Evolutionary conservation across 305 asterid genomes (phyloP).

Genomic region (Fraxinus sp.): DNA sequence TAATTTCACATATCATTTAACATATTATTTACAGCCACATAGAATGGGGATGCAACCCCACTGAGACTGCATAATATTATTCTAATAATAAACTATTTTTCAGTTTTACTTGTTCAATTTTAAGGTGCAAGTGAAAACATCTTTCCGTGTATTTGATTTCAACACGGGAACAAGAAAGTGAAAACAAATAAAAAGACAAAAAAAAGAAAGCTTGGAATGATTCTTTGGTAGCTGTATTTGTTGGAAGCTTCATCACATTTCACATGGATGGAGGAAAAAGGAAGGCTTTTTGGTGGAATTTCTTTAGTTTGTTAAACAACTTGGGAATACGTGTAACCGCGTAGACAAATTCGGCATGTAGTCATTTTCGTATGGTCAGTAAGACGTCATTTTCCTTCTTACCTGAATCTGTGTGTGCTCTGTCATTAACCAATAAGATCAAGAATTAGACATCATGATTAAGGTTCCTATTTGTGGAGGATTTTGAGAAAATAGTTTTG

Average conservation of each 20-base stretch:
- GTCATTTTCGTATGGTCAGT: constrained; percentile 32
- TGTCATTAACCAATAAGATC: neutral
- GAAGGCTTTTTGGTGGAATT: neutral
- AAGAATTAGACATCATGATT: neutral
- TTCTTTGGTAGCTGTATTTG: constrained; percentile 29
- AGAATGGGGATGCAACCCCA: no score
- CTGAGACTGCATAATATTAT: no score
- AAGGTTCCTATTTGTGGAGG: neutral
- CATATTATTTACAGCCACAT: no score
- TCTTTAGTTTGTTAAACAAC: constrained; percentile 28
- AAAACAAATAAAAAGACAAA: neutral
- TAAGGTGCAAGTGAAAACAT: neutral
- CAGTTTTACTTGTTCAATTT: neutral
- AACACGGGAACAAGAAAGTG: neutral
- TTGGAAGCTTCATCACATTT: constrained; percentile 15
- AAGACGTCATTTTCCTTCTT: constrained; percentile 31
- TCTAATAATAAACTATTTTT: neutral
- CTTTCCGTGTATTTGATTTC: neutral
- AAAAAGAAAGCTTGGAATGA: constrained; percentile 13
- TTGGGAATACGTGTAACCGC: constrained; percentile 21
- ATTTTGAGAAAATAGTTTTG: neutral
- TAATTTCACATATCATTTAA: no score
- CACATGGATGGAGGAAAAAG: neutral
- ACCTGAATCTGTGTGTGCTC: neutral
- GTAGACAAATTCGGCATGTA: constrained; percentile 1